A percentile compares a stretch with the other conserved stretches of the same genome.
Evolutionary conservation across 1,284 basidiomycete genomes (phyloP).

Genomic region (Takashimella tepidaria): DNA sequence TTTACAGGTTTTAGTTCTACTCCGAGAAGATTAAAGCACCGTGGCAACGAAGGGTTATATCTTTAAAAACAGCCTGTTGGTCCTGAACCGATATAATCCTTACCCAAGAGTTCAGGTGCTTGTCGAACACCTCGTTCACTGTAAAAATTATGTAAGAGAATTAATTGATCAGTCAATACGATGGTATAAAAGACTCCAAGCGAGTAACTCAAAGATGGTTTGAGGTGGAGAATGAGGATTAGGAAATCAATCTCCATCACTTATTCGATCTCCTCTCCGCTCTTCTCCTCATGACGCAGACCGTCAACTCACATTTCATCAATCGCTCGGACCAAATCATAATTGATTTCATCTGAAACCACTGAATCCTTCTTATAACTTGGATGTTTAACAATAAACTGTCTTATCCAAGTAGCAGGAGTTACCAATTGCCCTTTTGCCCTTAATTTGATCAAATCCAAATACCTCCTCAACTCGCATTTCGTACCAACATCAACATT

Average conservation of each 20-base stretch:
- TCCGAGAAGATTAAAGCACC: too few species aligned
- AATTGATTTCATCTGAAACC: conserved; percentile 86
- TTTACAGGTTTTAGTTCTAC: too few species aligned
- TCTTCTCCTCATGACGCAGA: not conserved
- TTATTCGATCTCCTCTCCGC: too few species aligned
- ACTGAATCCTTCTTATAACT: conserved; percentile 86
- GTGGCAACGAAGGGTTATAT: too few species aligned
- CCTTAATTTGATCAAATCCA: conserved; percentile 71
- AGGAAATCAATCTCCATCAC: too few species aligned
- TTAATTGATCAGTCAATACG: too few species aligned
- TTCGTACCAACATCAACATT: conserved; percentile 66
- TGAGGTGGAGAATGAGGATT: too few species aligned
- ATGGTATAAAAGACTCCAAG: too few species aligned
- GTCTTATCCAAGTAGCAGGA: conserved; percentile 86
- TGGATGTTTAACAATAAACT: conserved; percentile 85
- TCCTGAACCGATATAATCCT: conserved; percentile 39
- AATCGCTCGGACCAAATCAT: conserved; percentile 84
- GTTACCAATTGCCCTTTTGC: conserved; percentile 84
- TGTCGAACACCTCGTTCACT: conserved; percentile 66
- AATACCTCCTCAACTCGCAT: conserved; percentile 66
- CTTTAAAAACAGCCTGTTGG: conserved; percentile 29
- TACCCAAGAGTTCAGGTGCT: conserved; percentile 58
- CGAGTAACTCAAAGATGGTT: too few species aligned
- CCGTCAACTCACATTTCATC: conserved; percentile 69
- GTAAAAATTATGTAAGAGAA: not conserved